Base-by-base conservation (phyloP, 148 eudicot genomes). In the Cornus controversa region DNA sequence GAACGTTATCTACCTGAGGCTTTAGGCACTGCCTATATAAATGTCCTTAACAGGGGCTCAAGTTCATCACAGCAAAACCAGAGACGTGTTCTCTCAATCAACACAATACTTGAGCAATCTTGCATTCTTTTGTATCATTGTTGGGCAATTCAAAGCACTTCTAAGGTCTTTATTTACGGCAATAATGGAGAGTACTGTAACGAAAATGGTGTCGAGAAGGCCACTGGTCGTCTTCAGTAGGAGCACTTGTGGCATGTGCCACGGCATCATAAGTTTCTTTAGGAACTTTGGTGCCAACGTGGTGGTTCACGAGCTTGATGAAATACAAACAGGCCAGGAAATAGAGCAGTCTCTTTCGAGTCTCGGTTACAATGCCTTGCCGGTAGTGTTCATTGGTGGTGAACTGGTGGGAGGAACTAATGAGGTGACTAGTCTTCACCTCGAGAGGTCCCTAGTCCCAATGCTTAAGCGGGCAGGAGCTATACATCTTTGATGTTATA, bases 161-260 rank as follows among this genome's bases (percentile, higher is more conserved):
- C n/a, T n/a, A n/a, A n/a, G n/a, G n/a, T n/a, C n/a, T n/a, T n/a
- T n/a, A 10, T 47, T 10, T 5, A 31, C 34, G 2, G 34, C 24
- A 60, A 40, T 23, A 78, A 85, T 87, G 88, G 90, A 87, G 14
- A 83, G 73, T 15, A n/a, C n/a, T n/a, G 73, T 87, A 5, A 81
- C 64, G 14, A 83, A 24, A 73, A 71, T 88, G 84, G 85, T 71
- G 60, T 74, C 83, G 1, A 81, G 82, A 27, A 84, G 76, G 73
- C 84, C 89, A 2, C 87, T 84, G 74, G 91, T 88, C 80, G 78
- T 88, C 74, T 88, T 88, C 82, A 88, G 89, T 78, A 86, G 66
- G 82, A 88, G 80, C 76, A 50, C 83, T 0, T 88, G 91, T 72
- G 74, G 82, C 77, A 74, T 84, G 78, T 70, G 81, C 81, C 85